phyloP scores from a whole-genome alignment of 2,329 filamentous ascomycete species.

The Colletotrichum zoysiae region DNA sequence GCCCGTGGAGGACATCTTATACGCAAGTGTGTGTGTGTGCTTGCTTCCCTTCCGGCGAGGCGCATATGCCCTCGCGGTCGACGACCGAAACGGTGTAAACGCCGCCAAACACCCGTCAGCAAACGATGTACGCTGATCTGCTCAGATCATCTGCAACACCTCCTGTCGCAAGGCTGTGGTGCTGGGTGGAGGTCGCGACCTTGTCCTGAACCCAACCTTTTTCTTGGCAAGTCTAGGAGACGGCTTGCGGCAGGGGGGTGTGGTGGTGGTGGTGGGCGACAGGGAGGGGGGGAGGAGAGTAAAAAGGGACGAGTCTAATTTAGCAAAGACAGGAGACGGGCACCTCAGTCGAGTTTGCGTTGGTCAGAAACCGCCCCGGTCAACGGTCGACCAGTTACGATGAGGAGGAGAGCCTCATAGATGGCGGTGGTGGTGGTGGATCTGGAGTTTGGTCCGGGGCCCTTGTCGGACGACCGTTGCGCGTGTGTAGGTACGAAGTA shows the following conservation, averaged over 20 bases:
- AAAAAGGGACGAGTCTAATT: not conserved
- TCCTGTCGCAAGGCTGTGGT: slow-evolving; percentile 42
- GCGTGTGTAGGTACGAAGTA: not conserved
- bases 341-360: slow-evolving; percentile 23
- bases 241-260: slow-evolving; percentile 1
- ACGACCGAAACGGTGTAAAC: slow-evolving; percentile 32
- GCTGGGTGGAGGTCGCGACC: slow-evolving; percentile 36
- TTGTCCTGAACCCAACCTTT: slow-evolving; percentile 28
- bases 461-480: slow-evolving; percentile 2
- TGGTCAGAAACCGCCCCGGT: slow-evolving; percentile 24
- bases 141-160: slow-evolving; percentile 43
- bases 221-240: slow-evolving; percentile 33
- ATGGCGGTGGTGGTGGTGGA: slow-evolving; percentile 16
- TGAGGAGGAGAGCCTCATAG: slow-evolving; percentile 10
- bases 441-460: slow-evolving; percentile 20
- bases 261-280: not conserved
- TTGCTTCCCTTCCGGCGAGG: no score
- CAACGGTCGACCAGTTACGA: slow-evolving; percentile 25
- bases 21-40: not conserved
- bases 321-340: slow-evolving; percentile 6
- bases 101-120: slow-evolving; percentile 29
- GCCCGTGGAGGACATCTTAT: slow-evolving; percentile 34
- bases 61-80: slow-evolving; percentile 16
- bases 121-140: slow-evolving; percentile 36
- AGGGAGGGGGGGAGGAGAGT: not conserved